phyloP scores from a whole-genome alignment of 2,329 filamentous ascomycete species.

The Beauveria pseudobassiana region DNA sequence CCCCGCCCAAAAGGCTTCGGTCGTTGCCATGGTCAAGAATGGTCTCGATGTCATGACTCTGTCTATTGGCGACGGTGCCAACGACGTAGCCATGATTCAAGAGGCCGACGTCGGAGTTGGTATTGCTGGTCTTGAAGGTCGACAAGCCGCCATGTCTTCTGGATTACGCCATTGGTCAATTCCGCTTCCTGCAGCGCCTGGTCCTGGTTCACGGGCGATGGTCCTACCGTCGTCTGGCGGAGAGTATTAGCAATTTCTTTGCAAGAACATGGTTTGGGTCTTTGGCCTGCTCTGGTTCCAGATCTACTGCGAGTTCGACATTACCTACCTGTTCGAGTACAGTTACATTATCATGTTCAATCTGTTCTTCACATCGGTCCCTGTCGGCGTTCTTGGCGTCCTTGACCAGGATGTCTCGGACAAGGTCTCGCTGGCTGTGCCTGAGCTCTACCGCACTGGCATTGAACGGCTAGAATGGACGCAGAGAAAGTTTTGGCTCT shows the following conservation, averaged over 20 bases:
- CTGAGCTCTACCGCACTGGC: slow-evolving; percentile 88
- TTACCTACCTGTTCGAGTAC: slow-evolving; percentile 95
- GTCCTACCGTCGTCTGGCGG: slow-evolving; percentile 90
- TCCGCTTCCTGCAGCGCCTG: slow-evolving; percentile 77
- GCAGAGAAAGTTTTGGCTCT: slow-evolving; percentile 89
- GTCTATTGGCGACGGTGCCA: slow-evolving; percentile 87
- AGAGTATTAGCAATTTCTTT: slow-evolving; percentile 99
- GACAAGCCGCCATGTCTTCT: slow-evolving; percentile 91
- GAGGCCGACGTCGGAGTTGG: slow-evolving; percentile 95
- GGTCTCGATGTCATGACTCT: slow-evolving; percentile 94
- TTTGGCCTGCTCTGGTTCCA: slow-evolving; percentile 97
- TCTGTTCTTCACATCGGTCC: slow-evolving; percentile 89
- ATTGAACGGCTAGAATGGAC: slow-evolving; percentile 98
- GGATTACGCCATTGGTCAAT: slow-evolving; percentile 95
- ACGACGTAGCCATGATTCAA: slow-evolving; percentile 97
- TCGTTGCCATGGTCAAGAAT: slow-evolving; percentile 90
- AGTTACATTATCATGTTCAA: slow-evolving; percentile 97
- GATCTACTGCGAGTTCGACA: slow-evolving; percentile 91
- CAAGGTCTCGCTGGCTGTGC: slow-evolving; percentile 85
- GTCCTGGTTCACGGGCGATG: slow-evolving; percentile 87
- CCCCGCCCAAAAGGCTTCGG: slow-evolving; percentile 93
- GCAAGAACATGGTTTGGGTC: slow-evolving; percentile 99
- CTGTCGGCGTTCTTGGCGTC: slow-evolving; percentile 92
- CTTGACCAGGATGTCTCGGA: slow-evolving; percentile 96
- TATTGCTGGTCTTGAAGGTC: slow-evolving; percentile 86